Evolutionary conservation across 1,284 basidiomycete species (phyloP), one percentile per base, ranked within the genome.

Genomic region (Inonotus hispidus): DNA sequence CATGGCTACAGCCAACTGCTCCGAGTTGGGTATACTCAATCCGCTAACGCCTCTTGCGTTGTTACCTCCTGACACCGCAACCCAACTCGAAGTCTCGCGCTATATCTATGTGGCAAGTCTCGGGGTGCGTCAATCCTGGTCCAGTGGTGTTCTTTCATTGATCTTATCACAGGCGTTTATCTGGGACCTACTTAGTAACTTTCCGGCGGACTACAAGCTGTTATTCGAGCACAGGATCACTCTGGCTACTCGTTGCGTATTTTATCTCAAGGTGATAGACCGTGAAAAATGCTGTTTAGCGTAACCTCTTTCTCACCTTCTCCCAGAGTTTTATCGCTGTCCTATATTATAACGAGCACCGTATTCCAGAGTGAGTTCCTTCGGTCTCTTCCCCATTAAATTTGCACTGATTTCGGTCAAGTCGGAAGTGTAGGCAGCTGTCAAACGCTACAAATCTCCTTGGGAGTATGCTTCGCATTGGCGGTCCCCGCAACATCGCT

Each of bases 111-210:
- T 66, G 16, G 66, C 63, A 1, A 59, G 64, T n/a, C 60, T 66
- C 23, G 66, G 56, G 14, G 66, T 66, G 39, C 38, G 64, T 64
- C 5, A 14, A 21, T 4, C 6, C 41, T 27, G 14, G n/a, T 23
- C 47, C 8, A 25, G 6, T 25, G 14, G 16, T 45, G 13, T 29
- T 23, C 19, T 21, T 43, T 43, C 41, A 43, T 16, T 49, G 27
- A 49, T 23, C 23, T 23, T 16, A 23, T 14, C 13, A 49, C 13
- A 72, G 71, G 68, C 69, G 10, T 66, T 70, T 27, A 38, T 68
- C 16, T 73, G 71, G 72, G 72, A 73, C 58, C 56, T 70, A 27
- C 29, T 72, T 29, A 60, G 57, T 10, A 65, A 67, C 53, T 10
- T 71, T 2, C 38, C 43, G 11, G 59, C 63, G 3, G 72, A 73